Percentiles rank a stretch among this genome's conserved stretches.
These are phyloP conservation scores for Yamadazyma atmosphaerica DNA, from an alignment of 1,139 yeast species.

Conservation along the genomic window DNA sequence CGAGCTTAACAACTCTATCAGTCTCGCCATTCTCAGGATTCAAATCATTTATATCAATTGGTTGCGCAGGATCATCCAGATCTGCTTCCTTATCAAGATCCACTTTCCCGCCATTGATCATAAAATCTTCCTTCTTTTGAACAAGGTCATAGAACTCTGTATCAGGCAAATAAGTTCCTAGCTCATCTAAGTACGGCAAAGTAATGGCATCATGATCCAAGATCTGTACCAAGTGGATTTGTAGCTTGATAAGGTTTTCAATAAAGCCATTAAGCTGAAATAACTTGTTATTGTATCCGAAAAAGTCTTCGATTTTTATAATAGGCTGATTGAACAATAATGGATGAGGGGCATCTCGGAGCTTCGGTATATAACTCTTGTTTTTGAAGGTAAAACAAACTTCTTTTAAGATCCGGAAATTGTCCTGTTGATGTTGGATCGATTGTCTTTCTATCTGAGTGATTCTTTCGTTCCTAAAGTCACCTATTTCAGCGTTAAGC, in stretches of 20 bases:
- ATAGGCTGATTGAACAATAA: conserved; percentile 30
- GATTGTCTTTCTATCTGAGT: conserved; percentile 32
- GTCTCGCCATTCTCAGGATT: conserved; percentile 13
- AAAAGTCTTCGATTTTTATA: conserved; percentile 28
- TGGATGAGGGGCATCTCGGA: conserved; percentile 10
- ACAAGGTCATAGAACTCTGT: conserved; percentile 36
- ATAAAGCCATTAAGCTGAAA: conserved; percentile 38
- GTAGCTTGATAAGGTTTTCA: conserved; percentile 40
- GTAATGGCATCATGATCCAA: conserved; percentile 20
- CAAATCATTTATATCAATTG: conserved; percentile 2
- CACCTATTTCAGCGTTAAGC: conserved; percentile 3
- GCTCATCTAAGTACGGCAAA: conserved; percentile 37
- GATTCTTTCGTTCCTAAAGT: conserved; percentile 20
- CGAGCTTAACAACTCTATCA: conserved; percentile 37
- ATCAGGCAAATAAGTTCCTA: conserved; percentile 33
- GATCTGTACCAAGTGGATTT: conserved; percentile 25
- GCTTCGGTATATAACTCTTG: conserved; percentile 10
- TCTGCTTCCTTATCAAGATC: conserved; percentile 16
- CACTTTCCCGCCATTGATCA: conserved; percentile 22
- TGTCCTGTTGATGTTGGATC: conserved; percentile 22
- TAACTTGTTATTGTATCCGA: conserved; percentile 27
- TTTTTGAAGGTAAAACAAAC: conserved; percentile 16
- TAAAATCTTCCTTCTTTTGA: conserved; percentile 33
- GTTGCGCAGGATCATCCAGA: conserved; percentile 10
- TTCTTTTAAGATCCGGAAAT: conserved; percentile 30